Percentiles rank a stretch among this genome's conserved stretches.
phyloP scores from a whole-genome alignment of 768 basidiomycete genomes.

The Inosperma sp. region DNA sequence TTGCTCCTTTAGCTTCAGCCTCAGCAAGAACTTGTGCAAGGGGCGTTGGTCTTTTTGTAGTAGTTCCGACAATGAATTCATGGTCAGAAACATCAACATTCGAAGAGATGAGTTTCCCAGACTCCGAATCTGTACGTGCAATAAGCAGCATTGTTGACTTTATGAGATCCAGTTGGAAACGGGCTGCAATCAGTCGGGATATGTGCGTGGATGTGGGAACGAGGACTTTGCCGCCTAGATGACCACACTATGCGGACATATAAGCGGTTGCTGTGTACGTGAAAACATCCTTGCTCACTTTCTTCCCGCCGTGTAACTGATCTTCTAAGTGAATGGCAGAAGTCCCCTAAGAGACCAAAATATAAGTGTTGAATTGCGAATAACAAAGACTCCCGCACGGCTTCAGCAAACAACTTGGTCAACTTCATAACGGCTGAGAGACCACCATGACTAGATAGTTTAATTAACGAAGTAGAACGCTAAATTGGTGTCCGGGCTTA shows the following conservation, averaged over 20 bases:
- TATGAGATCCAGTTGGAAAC: conserved; percentile 89
- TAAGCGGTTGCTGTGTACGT: background rate
- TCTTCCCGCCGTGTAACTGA: conserved; percentile 92
- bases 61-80: conserved; percentile 67
- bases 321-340: conserved; percentile 92
- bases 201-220: conserved; percentile 87
- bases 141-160: conserved; percentile 86
- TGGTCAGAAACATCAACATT: conserved; percentile 83
- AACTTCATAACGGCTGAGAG: conserved; percentile 94
- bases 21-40: conserved; percentile 68
- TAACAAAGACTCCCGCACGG: conserved; percentile 40
- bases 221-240: conserved; percentile 87
- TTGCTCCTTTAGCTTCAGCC: conserved; percentile 59
- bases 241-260: conserved; percentile 56
- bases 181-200: conserved; percentile 76
- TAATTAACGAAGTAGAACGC: background rate
- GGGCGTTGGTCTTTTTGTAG: conserved; percentile 40
- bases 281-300: conserved; percentile 38
- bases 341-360: conserved; percentile 51
- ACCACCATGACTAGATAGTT: conserved; percentile 70
- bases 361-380: background rate
- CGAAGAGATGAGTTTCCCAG: conserved; percentile 76
- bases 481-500: conserved; percentile 33
- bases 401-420: conserved; percentile 91
- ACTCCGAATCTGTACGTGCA: conserved; percentile 90